Evolutionary conservation across 202 grass and related monocot genomes (phyloP), one percentile per base, ranked within the genome.

Genomic region (Saccharum hybrid): DNA sequence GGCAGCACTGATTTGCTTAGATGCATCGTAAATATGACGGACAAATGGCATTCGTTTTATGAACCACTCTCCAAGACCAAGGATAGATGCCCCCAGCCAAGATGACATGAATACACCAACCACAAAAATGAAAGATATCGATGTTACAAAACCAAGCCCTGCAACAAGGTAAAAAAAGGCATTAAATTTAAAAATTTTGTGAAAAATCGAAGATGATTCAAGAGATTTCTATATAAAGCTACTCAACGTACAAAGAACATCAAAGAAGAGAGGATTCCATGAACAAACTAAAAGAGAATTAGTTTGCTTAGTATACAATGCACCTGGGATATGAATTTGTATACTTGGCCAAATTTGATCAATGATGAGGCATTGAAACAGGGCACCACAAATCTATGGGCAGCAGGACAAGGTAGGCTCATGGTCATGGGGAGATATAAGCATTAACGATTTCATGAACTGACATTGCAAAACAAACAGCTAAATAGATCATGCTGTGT

Each of bases 81-180:
- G 91, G 78, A 97, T 69, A 74, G 94, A 97, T 28, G 85, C 65
- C 12, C 94, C 94, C 36, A 94, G 18, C 94, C 94, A 97, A 60
- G 91, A 97, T 76, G 94, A 97, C 91, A 91, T 97, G 82, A 97
- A 91, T 41, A 97, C 80, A 66, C 94, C 94, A 75, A 97, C 87
- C 64, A 97, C 72, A 71, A 97, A 97, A 78, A 97, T 97, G 79
- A 97, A 94, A 66, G 77, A 67, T 86, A 97, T 84, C 0, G 94
- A 97, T 63, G 94, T 97, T 74, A 94, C 74, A 71, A 97, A 97
- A 71, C 94, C 94, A 82, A 97, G 91, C 33, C 94, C 91, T 97
- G 84, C 42, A 57, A 75, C 78, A 64, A 66, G 21, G 42, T 63
- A 26, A 60, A 66, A 23, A 62, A 45, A 38, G 15, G 6, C 60